Evolutionary conservation across 2,329 filamentous ascomycete genomes (phyloP).

Genomic region (Aspergillus sp.): DNA sequence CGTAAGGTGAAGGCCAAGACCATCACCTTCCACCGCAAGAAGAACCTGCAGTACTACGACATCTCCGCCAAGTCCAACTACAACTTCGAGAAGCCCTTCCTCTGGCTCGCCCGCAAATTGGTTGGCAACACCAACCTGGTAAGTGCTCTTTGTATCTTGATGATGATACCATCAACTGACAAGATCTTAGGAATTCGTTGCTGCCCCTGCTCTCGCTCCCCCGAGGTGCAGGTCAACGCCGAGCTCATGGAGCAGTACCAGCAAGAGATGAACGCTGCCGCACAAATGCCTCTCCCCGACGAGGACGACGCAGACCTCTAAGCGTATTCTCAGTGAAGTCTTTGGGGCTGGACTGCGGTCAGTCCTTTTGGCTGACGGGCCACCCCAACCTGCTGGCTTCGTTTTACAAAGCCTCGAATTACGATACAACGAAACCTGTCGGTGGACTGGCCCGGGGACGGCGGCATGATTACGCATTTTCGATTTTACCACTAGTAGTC

Average conservation of each 20-base stretch:
- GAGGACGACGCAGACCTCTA: conserved; percentile 74
- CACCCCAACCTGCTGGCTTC: conserved; percentile 11
- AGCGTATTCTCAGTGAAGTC: conserved; percentile 16
- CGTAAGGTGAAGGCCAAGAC: conserved; percentile 99
- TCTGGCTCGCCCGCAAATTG: conserved; percentile 97
- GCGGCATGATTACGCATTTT: conserved; percentile 31
- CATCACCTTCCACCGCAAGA: conserved; percentile 99
- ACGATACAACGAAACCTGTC: conserved; percentile 34
- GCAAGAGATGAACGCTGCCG: conserved; percentile 81
- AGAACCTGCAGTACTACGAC: conserved; percentile 99
- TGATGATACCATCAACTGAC: conserved; percentile 6
- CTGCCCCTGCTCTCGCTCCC: conserved; percentile 91
- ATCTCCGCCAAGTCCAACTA: conserved; percentile 99
- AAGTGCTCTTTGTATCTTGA: conserved; percentile 34
- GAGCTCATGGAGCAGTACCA: conserved; percentile 75
- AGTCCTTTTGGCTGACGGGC: conserved; percentile 4
- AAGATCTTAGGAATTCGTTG: conserved; percentile 78
- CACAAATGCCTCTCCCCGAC: conserved; percentile 80
- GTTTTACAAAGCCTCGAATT: conserved; percentile 24
- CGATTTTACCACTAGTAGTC: conserved; percentile 24
- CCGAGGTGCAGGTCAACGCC: conserved; percentile 85
- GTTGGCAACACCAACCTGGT: conserved; percentile 87
- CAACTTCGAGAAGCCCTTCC: conserved; percentile 99
- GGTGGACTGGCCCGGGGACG: conserved; percentile 26
- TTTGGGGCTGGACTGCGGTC: conserved; percentile 4